Percentiles rank a stretch among this genome's conserved stretches.
These are phyloP conservation scores for Globisporangium recalcitrans DNA, from an alignment of 352 stramenopile species.

Conservation along the genomic window DNA sequence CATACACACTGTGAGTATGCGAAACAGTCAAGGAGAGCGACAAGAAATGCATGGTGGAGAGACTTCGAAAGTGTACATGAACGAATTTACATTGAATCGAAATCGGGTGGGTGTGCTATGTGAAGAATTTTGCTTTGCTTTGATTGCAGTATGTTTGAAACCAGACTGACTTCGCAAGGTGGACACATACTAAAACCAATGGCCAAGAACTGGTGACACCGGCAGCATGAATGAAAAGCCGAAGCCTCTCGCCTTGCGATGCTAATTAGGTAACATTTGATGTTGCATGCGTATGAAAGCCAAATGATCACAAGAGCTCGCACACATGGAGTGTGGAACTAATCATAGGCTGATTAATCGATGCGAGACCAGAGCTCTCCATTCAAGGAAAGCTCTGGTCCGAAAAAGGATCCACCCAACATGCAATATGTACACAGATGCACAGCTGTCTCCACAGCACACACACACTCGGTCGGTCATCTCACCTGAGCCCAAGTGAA, in stretches of 20 bases:
- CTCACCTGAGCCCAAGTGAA: slow-evolving; percentile 85
- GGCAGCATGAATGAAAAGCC: slow-evolving; percentile 37
- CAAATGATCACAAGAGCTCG: slow-evolving; percentile 59
- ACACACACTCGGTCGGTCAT: slow-evolving; percentile 4
- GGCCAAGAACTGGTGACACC: slow-evolving; percentile 80
- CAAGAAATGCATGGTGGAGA: not conserved
- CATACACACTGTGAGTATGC: not conserved
- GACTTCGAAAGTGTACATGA: slow-evolving; percentile 2
- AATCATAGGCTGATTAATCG: slow-evolving; percentile 90
- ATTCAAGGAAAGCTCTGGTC: not conserved
- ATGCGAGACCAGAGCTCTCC: slow-evolving; percentile 31
- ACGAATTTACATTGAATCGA: not conserved
- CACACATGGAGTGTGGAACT: slow-evolving; percentile 12
- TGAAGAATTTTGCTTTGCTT: slow-evolving; percentile 4
- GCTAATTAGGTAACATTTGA: slow-evolving; percentile 84
- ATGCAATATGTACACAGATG: slow-evolving; percentile 14
- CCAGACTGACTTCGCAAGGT: slow-evolving; percentile 81
- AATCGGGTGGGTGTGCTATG: not conserved
- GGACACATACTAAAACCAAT: slow-evolving; percentile 52
- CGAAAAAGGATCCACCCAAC: slow-evolving; percentile 7
- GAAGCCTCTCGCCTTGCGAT: slow-evolving; percentile 44
- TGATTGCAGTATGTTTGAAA: slow-evolving; percentile 56
- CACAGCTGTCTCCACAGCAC: not conserved
- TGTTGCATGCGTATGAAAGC: slow-evolving; percentile 89
- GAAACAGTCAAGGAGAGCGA: not conserved